A percentile compares a stretch with the other conserved stretches of the same genome.
Evolutionary conservation across 2,329 filamentous ascomycete genomes (phyloP).

Genomic region (Lecanosticta acicola): DNA sequence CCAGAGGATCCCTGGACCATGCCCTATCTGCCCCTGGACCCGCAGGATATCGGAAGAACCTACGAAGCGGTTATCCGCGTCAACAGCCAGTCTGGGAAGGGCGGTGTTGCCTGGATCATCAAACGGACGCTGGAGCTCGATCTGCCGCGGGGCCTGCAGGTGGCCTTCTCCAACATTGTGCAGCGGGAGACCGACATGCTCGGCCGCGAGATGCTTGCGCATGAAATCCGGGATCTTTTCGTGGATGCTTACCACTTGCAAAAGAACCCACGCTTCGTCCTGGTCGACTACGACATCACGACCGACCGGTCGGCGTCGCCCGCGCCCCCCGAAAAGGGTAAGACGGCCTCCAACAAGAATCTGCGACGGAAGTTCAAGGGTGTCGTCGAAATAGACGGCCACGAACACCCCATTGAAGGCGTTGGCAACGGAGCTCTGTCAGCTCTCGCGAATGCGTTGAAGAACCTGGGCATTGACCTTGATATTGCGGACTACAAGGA

Average conservation of each 20-base stretch:
- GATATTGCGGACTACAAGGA: constrained; percentile 96
- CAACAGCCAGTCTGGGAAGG: constrained; percentile 94
- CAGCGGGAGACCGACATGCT: constrained; percentile 74
- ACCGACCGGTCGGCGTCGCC: constrained; percentile 76
- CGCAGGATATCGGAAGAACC: constrained; percentile 87
- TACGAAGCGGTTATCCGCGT: constrained; percentile 97
- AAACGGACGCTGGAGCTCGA: constrained; percentile 84
- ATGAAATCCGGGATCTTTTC: constrained; percentile 83
- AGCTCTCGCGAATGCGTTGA: constrained; percentile 75
- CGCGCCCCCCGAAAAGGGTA: constrained; percentile 55
- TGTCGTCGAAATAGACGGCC: constrained; percentile 73
- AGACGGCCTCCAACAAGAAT: constrained; percentile 65
- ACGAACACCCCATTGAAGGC: constrained; percentile 72
- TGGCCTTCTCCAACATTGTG: constrained; percentile 83
- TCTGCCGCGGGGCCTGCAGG: constrained; percentile 83
- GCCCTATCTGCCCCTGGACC: constrained; percentile 89
- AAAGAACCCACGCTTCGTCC: constrained; percentile 73
- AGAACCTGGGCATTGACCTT: constrained; percentile 71
- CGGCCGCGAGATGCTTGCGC: constrained; percentile 75
- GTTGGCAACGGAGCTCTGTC: constrained; percentile 88
- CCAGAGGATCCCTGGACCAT: constrained; percentile 72
- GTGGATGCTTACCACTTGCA: constrained; percentile 80
- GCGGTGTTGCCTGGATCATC: constrained; percentile 90
- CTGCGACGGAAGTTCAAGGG: constrained; percentile 78
- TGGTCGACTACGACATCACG: constrained; percentile 87